These are phyloP conservation scores for Tetrapisispora arboricola DNA, from an alignment of 805 yeast genomes.

Conservation along the genomic window DNA sequence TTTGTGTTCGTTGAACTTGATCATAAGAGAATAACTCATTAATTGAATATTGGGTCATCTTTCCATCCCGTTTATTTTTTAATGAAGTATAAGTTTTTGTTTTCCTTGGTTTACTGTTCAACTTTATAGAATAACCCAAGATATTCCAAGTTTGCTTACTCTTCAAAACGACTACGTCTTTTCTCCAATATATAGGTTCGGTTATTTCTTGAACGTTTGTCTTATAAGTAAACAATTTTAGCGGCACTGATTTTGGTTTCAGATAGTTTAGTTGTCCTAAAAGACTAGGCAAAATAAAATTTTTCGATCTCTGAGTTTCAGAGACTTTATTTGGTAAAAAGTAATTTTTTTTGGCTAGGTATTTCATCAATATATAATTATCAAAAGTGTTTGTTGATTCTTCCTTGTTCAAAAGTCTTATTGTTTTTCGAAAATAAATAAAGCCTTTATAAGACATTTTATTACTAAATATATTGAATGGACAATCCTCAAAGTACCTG, in stretches of 20 bases:
- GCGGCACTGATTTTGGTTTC: not conserved
- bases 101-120: constrained; percentile 8
- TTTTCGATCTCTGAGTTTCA: constrained; percentile 11
- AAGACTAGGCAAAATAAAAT: constrained; percentile 9
- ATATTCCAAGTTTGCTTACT: constrained; percentile 21
- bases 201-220: not conserved
- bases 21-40: constrained; percentile 15
- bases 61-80: constrained; percentile 4
- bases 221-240: not conserved
- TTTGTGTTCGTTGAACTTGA: constrained; percentile 17
- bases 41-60: constrained; percentile 7
- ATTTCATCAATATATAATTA: constrained; percentile 1
- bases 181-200: constrained; percentile 11
- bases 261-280: constrained; percentile 11
- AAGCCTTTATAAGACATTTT: constrained; percentile 8
- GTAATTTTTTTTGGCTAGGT: constrained; percentile 9
- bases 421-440: not conserved
- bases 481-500: constrained; percentile 9
- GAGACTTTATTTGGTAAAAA: constrained; percentile 9
- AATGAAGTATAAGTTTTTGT: not conserved
- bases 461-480: constrained; percentile 3
- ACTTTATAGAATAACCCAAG: constrained; percentile 15
- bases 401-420: not conserved
- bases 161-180: constrained; percentile 12
- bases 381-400: not conserved